A percentile compares a stretch with the other conserved stretches of the same genome.
phyloP scores from a whole-genome alignment of 106 monocot species.

The Posidonia australis region DNA sequence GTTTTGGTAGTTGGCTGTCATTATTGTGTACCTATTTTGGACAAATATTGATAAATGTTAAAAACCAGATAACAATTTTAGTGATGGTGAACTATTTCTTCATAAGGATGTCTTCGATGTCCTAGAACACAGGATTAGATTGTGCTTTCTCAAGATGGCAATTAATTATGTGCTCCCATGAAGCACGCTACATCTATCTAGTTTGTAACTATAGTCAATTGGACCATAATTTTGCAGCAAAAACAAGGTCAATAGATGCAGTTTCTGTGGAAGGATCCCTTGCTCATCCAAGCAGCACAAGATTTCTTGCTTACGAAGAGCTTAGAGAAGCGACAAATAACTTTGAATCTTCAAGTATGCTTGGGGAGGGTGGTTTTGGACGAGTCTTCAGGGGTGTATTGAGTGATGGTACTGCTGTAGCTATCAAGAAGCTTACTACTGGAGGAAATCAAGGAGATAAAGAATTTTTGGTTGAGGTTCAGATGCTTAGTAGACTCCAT shows the following conservation, averaged over 20 bases:
- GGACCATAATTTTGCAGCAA: conserved; percentile 35
- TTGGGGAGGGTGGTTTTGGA: conserved; percentile 97
- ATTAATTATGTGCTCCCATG: too few species aligned
- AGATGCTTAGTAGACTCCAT: conserved; percentile 93
- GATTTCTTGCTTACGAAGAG: conserved; percentile 84
- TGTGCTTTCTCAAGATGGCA: too few species aligned
- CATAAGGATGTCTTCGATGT: too few species aligned
- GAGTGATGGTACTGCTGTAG: conserved; percentile 81
- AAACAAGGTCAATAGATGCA: conserved; percentile 28
- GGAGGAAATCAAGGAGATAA: conserved; percentile 94
- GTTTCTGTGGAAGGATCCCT: conserved; percentile 50
- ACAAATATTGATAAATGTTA: too few species aligned
- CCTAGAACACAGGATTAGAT: too few species aligned
- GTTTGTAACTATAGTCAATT: not conserved
- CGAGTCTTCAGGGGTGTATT: conserved; percentile 83
- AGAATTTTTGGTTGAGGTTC: conserved; percentile 94
- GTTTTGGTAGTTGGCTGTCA: too few species aligned
- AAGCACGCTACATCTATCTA: not conserved
- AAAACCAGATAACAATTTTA: too few species aligned
- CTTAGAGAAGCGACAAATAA: conserved; percentile 91
- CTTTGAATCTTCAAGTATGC: conserved; percentile 57
- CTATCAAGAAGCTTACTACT: conserved; percentile 85
- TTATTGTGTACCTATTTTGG: too few species aligned
- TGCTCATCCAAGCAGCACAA: conserved; percentile 65
- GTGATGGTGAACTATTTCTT: too few species aligned